A percentile compares a stretch with the other conserved stretches of the same genome.
These are phyloP conservation scores for Trichophyton equinum DNA, from an alignment of 2,329 filamentous ascomycete genomes.

Conservation along the genomic window DNA sequence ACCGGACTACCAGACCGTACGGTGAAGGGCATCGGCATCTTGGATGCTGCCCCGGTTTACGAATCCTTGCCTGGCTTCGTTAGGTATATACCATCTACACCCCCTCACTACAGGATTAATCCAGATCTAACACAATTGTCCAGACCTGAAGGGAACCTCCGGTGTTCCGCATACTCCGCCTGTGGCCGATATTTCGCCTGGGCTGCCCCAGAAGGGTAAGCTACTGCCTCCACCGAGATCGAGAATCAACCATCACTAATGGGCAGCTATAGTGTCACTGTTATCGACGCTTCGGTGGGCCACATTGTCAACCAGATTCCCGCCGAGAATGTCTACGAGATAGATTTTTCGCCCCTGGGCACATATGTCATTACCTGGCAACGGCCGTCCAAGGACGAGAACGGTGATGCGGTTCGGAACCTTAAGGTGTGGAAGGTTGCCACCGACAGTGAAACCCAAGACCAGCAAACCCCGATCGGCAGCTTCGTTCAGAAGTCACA, in stretches of 20 bases:
- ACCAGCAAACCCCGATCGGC: slow-evolving; percentile 62
- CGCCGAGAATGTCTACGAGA: slow-evolving; percentile 76
- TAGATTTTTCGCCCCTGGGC: slow-evolving; percentile 85
- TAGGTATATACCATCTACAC: slow-evolving; percentile 29
- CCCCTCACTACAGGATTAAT: too few relatives aligned
- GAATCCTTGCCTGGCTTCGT: slow-evolving; percentile 67
- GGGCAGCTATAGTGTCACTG: slow-evolving; percentile 49
- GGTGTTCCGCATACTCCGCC: slow-evolving; percentile 89
- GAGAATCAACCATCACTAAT: neutral
- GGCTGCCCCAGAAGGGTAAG: slow-evolving; percentile 66
- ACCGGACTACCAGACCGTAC: slow-evolving; percentile 54
- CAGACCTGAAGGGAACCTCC: slow-evolving; percentile 63
- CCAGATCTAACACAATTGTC: neutral
- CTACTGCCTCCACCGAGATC: slow-evolving; percentile 3
- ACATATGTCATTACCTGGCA: slow-evolving; percentile 97
- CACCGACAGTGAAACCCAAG: slow-evolving; percentile 36
- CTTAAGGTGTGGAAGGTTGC: slow-evolving; percentile 87
- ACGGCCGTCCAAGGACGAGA: slow-evolving; percentile 80
- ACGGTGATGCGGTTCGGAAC: slow-evolving; percentile 88
- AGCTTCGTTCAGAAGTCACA: slow-evolving; percentile 92
- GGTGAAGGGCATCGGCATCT: slow-evolving; percentile 87
- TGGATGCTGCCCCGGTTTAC: slow-evolving; percentile 85
- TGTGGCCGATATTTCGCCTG: slow-evolving; percentile 95
- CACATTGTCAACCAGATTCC: slow-evolving; percentile 61
- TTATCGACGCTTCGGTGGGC: slow-evolving; percentile 70